A percentile compares a stretch with the other conserved stretches of the same genome.
phyloP scores from a whole-genome alignment of 768 basidiomycete genomes.

The Leccinum broughii region DNA sequence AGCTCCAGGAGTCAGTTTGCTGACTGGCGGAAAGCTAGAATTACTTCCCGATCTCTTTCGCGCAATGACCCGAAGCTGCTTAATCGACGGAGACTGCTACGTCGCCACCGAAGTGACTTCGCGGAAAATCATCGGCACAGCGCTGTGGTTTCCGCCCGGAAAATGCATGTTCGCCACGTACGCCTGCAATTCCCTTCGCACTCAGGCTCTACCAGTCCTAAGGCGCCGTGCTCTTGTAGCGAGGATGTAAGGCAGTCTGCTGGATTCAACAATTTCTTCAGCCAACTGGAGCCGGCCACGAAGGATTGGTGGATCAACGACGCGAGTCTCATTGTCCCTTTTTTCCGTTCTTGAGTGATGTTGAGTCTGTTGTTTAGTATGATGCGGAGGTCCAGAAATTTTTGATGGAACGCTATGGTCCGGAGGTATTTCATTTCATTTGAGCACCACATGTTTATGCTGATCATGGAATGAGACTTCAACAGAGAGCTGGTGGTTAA shows the following conservation, averaged over 20 bases:
- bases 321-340: neutral
- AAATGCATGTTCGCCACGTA: constrained; percentile 4
- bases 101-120: constrained; percentile 1
- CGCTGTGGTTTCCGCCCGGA: constrained; percentile 8
- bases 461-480: neutral
- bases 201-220: too few species aligned
- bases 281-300: neutral
- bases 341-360: too few species aligned
- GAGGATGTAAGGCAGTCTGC: neutral
- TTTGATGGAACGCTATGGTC: constrained; percentile 1
- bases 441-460: neutral
- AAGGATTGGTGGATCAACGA: constrained; percentile 10
- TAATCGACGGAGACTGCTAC: constrained; percentile 10
- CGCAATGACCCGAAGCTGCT: constrained; percentile 3
- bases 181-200: neutral
- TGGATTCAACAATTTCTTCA: constrained; percentile 3
- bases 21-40: constrained; percentile 7
- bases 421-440: neutral
- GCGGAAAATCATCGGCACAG: constrained; percentile 3
- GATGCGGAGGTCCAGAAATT: neutral
- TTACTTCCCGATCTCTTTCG: constrained; percentile 4
- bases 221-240: neutral
- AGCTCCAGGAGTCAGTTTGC: neutral
- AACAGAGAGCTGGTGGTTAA: constrained; percentile 6
- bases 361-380: neutral